Percentiles rank a stretch among this genome's conserved stretches.
These are phyloP conservation scores for Sugiyamaella marilandica DNA, from an alignment of 805 yeast species.

Conservation along the genomic window DNA sequence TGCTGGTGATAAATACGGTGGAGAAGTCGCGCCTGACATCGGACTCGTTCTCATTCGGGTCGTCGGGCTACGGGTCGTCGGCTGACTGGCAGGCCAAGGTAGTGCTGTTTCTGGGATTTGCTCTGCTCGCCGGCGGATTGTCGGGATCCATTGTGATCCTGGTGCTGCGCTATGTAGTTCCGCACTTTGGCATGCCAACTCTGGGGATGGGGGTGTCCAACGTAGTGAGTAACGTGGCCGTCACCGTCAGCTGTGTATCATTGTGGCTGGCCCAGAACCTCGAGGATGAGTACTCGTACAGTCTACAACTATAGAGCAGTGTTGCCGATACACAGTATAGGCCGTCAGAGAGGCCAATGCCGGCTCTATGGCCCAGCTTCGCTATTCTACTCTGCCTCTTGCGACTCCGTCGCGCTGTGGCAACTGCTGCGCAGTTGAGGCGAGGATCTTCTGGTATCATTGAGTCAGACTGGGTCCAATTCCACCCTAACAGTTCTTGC, in stretches of 20 bases:
- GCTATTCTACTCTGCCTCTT: too few species aligned
- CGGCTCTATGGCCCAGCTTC: too few species aligned
- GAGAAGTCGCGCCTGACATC: slow-evolving; percentile 54
- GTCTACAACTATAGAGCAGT: slow-evolving; percentile 58
- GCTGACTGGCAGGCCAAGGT: slow-evolving; percentile 94
- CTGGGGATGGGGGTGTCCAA: slow-evolving; percentile 91
- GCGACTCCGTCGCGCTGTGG: too few species aligned
- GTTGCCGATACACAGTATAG: too few species aligned
- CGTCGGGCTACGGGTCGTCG: slow-evolving; percentile 30
- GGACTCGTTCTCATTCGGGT: slow-evolving; percentile 38
- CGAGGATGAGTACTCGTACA: slow-evolving; percentile 93
- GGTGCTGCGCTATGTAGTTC: slow-evolving; percentile 75
- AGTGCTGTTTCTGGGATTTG: slow-evolving; percentile 85
- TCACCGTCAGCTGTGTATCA: slow-evolving; percentile 83
- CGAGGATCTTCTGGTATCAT: too few species aligned
- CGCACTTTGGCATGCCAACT: slow-evolving; percentile 78
- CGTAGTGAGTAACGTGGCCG: slow-evolving; percentile 69
- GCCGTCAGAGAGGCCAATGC: too few species aligned
- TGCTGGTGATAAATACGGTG: slow-evolving; percentile 70
- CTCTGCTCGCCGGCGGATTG: slow-evolving; percentile 87
- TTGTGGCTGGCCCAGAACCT: slow-evolving; percentile 94
- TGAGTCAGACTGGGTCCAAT: too few species aligned
- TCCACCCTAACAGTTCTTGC: too few species aligned
- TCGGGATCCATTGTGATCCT: slow-evolving; percentile 89
- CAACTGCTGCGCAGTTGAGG: too few species aligned